phyloP scores from a whole-genome alignment of 257 asterid species.

The Solanum peruvianum region DNA sequence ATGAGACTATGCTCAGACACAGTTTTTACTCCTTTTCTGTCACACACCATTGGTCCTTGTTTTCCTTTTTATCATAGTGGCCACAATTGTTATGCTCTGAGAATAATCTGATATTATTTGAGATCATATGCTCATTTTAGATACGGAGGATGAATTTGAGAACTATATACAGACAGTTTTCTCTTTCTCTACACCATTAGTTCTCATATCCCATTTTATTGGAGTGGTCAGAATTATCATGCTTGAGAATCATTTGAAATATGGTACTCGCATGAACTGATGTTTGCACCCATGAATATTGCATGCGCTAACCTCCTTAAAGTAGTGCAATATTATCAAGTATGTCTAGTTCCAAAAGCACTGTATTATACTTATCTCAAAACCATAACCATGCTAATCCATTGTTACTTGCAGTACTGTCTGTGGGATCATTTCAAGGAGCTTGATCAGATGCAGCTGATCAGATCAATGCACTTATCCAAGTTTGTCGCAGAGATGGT shows the following conservation, averaged over 20 bases:
- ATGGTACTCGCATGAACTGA: background rate
- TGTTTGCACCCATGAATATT: background rate
- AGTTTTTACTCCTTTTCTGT: background rate
- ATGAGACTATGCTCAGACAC: background rate
- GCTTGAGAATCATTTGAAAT: background rate
- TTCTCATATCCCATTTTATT: background rate
- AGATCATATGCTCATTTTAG: background rate
- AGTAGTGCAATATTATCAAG: background rate
- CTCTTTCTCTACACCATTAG: background rate
- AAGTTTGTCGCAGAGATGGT: slow-evolving; percentile 76
- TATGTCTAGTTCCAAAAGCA: background rate
- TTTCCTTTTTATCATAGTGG: background rate
- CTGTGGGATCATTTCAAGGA: slow-evolving; percentile 95
- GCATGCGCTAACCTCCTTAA: background rate
- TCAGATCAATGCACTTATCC: slow-evolving; percentile 80
- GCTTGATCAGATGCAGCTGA: slow-evolving; percentile 63
- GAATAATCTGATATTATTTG: background rate
- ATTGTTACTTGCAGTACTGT: slow-evolving; percentile 46
- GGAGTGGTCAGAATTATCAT: background rate
- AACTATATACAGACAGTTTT: background rate
- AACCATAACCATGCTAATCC: background rate
- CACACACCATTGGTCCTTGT: background rate
- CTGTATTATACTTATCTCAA: background rate
- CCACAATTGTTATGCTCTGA: background rate
- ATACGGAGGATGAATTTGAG: background rate